Base-by-base conservation (phyloP, 306 rosid species). In the Comarum palustre region DNA sequence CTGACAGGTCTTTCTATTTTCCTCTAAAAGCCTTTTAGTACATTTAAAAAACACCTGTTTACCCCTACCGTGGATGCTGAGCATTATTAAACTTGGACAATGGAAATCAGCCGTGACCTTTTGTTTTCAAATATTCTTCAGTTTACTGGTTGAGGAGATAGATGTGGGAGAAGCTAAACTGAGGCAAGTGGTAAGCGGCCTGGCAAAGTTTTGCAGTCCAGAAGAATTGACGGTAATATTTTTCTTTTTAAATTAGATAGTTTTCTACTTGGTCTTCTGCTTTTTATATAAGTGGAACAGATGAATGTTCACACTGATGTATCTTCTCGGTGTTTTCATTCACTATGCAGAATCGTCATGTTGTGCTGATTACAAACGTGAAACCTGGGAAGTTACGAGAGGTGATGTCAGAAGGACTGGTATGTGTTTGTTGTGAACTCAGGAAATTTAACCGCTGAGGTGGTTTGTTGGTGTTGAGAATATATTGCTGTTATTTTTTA, bases 371-470 rank as follows among this genome's bases (percentile, higher is more conserved):
- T 68, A 91, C 96, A 77, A 94, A 94, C 78, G 99, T 94, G 73
- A 94, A 91, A 78, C 97, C 97, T 80, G 97, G 99, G 82, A 94
- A 89, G 79, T 89, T 94, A 60, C 90, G 99, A 42, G 99, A 94
- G 73, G 93, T 94, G 77, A 27, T 82, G 85, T 94, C 97, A n/a
- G 92, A 94, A 85, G 99, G 99, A 75, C 81, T 94, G 97, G 99
- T 94, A 85, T 55, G 61, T 25, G 31, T 61, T 48, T 75, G 24
- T 64, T 72, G n/a, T 68, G 66, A 52, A 31, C 76, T 39, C 27
- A 24, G 55, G 54, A 17, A 39, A 58, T 24, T 22, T 36, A 13
- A 24, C 67, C 15, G 43, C 69, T 43, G 19, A 38, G 3, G 39
- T 68, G 58, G 46, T 73, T 29, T 81, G 32, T 60, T 9, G 0